Base-by-base conservation (phyloP, 2,329 filamentous ascomycete species). In the Pseudopyricularia cyperi region DNA sequence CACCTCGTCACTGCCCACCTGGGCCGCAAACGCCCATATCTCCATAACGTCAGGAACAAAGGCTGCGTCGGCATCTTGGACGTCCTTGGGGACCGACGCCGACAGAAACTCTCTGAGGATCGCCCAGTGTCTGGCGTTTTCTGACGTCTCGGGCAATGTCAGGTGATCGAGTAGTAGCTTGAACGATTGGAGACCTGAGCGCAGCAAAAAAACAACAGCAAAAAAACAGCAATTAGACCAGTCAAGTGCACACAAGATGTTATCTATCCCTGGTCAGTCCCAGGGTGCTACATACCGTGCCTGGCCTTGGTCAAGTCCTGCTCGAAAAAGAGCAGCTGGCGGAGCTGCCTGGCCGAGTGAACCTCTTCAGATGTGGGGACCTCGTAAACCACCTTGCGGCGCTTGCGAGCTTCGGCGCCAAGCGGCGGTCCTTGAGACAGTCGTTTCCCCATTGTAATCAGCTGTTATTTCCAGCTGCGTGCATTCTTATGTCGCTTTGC, bases 41-140 rank as follows among this genome's bases (percentile, higher is more conserved):
- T 94, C 86, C 68, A 94, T 86, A 37, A 97, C 70, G 60, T 95
- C 88, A 2, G 77, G 70, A 30, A 97, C 77, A 58, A 83, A 88
- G 24, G 83, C 72, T 7, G 77, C 71, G 51, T 79, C 73, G 51
- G 79, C 76, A 35, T 81, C 79, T 39, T 69, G 73, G 52, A 72
- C 69, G 52, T 71, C 66, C 58, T 72, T 74, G 52, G 75, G 53
- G 24, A 12, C 19, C 1, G 52, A 68, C 7, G 71, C 67, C 46
- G 80, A 72, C 48, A 93, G 77, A 62, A 85, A 93, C 57, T 87
- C 80, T 57, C 74, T 74, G 32, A 91, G 69, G 51, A 91, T 83
- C 62, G 68, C 68, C 63, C 70, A 67, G 57, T 73, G 79, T 66
- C 71, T 66, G 55, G 63, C 66, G 57, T 67, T 63, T 26, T 71